Evolutionary conservation across 2,329 filamentous ascomycete genomes (phyloP), one percentile per base, ranked within the genome.

Genomic region (Cladosporium oxysporum): DNA sequence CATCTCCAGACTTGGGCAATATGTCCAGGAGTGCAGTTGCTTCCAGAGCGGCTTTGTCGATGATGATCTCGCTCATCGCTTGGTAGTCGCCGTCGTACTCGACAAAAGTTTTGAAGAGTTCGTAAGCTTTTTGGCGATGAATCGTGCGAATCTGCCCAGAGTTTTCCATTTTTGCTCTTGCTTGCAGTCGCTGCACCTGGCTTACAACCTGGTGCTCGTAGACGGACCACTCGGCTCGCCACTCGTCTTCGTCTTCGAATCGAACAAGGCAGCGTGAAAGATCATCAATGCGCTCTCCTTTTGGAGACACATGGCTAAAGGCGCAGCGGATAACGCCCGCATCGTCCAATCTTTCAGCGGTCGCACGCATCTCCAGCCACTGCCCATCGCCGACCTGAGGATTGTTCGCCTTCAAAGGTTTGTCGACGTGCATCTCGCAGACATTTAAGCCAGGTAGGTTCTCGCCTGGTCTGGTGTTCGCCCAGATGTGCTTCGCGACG

Each of bases 11-110:
- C 23, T 66, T 66, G 12, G 71, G 68, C 47, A 74, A 68, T 60
- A 78, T 76, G 29, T 71, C 73, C 58, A 79, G 70, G 23, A 68
- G 72, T 23, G 73, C 66, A 1, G 69, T 72, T 5, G 71, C 73
- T 67, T 75, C 73, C 2, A 73, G 64, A 1, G 60, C 69, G 1
- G 62, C 29, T 11, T 65, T 64, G 64, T 73, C 68, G 64, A 72
- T 71, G 26, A 72, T 61, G 33, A 73, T 69, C 65, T 73, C 69
- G 49, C 66, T 68, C 73, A 75, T 74, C 55, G 69, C 71, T 41
- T 71, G 71, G 35, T 75, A 75, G 33, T 69, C 68, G 1, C 63
- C 52, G 7, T 62, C 66, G 62, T 74, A 75, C 21, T 72, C 68
- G 11, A 74, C 72, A 58, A 72, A 73, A 11, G 69, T 69, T 31